Evolutionary conservation across 345 rosid genomes (phyloP).

Genomic region (Rhodomyrtus tomentosa): DNA sequence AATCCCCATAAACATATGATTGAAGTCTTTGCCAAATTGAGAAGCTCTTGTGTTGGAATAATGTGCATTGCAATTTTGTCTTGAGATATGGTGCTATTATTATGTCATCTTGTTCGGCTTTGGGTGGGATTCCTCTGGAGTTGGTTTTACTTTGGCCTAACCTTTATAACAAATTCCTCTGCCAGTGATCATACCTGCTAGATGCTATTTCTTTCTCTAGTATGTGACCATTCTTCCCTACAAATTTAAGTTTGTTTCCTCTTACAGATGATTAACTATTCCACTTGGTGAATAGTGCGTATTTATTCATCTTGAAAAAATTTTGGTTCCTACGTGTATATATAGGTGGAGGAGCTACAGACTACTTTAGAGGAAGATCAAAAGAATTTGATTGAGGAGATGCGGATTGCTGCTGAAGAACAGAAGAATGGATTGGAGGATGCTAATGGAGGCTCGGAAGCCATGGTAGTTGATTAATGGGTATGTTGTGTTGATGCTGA

Average conservation of each 20-base stretch:
- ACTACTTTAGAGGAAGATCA: constrained; percentile 86
- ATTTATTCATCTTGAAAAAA: not conserved
- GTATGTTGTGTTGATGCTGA: not conserved
- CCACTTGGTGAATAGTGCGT: not conserved
- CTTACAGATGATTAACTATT: not conserved
- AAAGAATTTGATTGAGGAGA: constrained; percentile 77
- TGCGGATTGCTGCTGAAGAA: constrained; percentile 66
- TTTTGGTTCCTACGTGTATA: not conserved
- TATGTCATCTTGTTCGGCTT: not conserved
- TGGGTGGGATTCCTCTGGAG: not conserved
- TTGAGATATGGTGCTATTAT: not conserved
- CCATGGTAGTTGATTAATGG: constrained; percentile 43
- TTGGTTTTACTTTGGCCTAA: not conserved
- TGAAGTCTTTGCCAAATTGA: not conserved
- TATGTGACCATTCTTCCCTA: not conserved
- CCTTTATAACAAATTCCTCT: not conserved
- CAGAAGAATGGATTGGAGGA: constrained; percentile 59
- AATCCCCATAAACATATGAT: not conserved
- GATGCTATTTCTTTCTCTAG: not conserved
- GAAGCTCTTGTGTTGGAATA: not conserved
- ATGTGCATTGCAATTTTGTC: not conserved
- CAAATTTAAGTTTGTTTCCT: not conserved
- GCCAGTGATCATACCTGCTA: not conserved
- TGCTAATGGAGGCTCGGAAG: constrained; percentile 34
- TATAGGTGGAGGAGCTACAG: constrained; percentile 92